Conservation (phyloP, 1,139 yeast species). For the Kodamaea fungicola region DNA sequence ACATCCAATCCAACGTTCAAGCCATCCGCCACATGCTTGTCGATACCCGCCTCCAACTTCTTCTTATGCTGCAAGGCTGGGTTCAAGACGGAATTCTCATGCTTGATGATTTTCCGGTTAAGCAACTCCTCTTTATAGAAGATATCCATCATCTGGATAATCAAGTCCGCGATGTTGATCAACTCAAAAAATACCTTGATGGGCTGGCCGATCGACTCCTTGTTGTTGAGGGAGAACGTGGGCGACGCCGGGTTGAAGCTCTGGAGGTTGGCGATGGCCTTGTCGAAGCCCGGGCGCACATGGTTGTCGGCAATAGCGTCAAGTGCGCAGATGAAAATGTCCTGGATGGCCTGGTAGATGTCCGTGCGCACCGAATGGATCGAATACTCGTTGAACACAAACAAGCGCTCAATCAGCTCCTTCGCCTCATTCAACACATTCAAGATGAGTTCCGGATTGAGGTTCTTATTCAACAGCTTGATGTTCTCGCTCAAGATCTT, state of each 20-base stretch:
- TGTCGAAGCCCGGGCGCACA: slow-evolving; percentile 75
- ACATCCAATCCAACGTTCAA: slow-evolving; percentile 87
- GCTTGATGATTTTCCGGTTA: slow-evolving; percentile 55
- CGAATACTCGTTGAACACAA: slow-evolving; percentile 31
- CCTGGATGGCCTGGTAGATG: slow-evolving; percentile 41
- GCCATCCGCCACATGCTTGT: slow-evolving; percentile 89
- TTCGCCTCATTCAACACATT: slow-evolving; percentile 39
- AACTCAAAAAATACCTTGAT: slow-evolving; percentile 82
- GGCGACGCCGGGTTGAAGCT: slow-evolving; percentile 61
- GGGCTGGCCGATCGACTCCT: slow-evolving; percentile 62
- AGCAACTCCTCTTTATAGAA: slow-evolving; percentile 86
- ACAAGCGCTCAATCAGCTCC: slow-evolving; percentile 29
- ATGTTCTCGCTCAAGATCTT: slow-evolving; percentile 43
- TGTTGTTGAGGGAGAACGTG: slow-evolving; percentile 14
- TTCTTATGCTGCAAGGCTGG: slow-evolving; percentile 80
- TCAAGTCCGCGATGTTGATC: slow-evolving; percentile 88
- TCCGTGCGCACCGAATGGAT: slow-evolving; percentile 31
- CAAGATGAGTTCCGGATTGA: slow-evolving; percentile 41
- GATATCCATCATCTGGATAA: slow-evolving; percentile 88
- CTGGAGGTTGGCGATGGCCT: slow-evolving; percentile 67
- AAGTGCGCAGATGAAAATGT: slow-evolving; percentile 64
- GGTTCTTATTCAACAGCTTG: slow-evolving; percentile 36
- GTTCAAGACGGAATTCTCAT: slow-evolving; percentile 72
- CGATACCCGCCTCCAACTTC: slow-evolving; percentile 74
- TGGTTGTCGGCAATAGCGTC: slow-evolving; percentile 68